These are phyloP conservation scores for Solanum lycopersicoides DNA, from an alignment of 257 asterid genomes.

Conservation along the genomic window DNA sequence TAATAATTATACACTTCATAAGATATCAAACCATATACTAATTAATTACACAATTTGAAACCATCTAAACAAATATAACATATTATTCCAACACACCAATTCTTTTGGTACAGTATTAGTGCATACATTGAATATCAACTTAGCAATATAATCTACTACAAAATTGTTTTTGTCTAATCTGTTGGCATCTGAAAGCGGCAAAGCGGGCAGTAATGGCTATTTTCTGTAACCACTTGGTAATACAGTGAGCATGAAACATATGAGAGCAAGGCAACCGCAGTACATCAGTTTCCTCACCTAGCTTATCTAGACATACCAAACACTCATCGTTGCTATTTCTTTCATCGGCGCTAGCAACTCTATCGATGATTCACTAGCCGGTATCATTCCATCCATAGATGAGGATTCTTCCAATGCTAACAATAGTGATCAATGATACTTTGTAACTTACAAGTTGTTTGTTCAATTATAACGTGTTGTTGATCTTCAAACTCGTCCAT, in stretches of 20 bases:
- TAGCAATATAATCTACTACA: too few species aligned
- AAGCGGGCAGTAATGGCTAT: conserved; percentile 6
- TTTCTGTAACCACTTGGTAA: neutral
- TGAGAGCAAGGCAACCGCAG: conserved; percentile 3
- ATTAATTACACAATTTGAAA: neutral
- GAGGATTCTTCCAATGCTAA: neutral
- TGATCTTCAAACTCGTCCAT: neutral
- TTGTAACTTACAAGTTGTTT: neutral
- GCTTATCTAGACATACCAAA: neutral
- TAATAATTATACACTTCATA: neutral
- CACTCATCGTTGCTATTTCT: neutral
- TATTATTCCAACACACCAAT: neutral
- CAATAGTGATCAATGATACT: neutral
- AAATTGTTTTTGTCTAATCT: neutral
- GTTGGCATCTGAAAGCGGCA: neutral
- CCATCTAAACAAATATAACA: neutral
- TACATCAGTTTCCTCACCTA: neutral
- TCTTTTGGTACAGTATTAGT: neutral
- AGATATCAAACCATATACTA: neutral
- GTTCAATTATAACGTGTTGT: neutral
- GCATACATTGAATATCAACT: too few species aligned
- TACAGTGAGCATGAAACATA: conserved; percentile 3
- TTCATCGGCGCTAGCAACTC: neutral
- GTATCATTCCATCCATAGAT: neutral
- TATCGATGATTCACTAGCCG: neutral